These are phyloP conservation scores for Debaryomycetaceae sp. DNA, from an alignment of 1,139 yeast genomes.

Conservation along the genomic window DNA sequence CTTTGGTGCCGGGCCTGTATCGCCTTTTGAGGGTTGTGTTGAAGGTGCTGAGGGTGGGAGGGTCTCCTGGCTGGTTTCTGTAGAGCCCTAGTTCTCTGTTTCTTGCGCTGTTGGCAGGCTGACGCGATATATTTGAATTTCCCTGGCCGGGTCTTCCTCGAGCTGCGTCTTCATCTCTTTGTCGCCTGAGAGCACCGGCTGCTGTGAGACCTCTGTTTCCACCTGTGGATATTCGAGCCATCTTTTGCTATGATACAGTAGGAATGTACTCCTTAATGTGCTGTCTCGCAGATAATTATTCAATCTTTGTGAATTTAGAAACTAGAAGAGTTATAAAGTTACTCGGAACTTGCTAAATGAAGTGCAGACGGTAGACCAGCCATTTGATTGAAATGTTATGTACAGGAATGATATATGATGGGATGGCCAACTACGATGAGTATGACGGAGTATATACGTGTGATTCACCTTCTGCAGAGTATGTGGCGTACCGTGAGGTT, in stretches of 20 bases:
- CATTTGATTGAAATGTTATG: not conserved
- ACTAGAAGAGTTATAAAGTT: not conserved
- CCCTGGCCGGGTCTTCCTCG: slow-evolving; percentile 7
- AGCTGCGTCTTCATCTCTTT: slow-evolving; percentile 12
- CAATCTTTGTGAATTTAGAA: not conserved
- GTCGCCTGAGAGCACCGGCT: slow-evolving; percentile 13
- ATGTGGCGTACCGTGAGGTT: too few species aligned
- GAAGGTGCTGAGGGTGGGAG: slow-evolving; percentile 22
- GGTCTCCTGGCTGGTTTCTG: slow-evolving; percentile 53
- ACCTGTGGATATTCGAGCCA: slow-evolving; percentile 17
- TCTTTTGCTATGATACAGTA: not conserved
- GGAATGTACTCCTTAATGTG: not conserved
- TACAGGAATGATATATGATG: not conserved
- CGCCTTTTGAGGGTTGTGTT: slow-evolving; percentile 39
- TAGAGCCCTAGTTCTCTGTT: slow-evolving; percentile 34
- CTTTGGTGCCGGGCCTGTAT: slow-evolving; percentile 70
- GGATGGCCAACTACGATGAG: not conserved
- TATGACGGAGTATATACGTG: not conserved
- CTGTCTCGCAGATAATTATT: not conserved
- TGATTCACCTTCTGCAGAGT: too few species aligned
- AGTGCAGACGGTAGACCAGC: not conserved
- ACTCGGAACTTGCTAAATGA: not conserved
- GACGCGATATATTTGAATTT: slow-evolving; percentile 8
- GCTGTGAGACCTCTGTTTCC: slow-evolving; percentile 7
- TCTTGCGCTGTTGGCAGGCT: slow-evolving; percentile 7